A percentile compares a stretch with the other conserved stretches of the same genome.
phyloP scores from a whole-genome alignment of 1,284 basidiomycete genomes.

The Puccinia triticina region DNA sequence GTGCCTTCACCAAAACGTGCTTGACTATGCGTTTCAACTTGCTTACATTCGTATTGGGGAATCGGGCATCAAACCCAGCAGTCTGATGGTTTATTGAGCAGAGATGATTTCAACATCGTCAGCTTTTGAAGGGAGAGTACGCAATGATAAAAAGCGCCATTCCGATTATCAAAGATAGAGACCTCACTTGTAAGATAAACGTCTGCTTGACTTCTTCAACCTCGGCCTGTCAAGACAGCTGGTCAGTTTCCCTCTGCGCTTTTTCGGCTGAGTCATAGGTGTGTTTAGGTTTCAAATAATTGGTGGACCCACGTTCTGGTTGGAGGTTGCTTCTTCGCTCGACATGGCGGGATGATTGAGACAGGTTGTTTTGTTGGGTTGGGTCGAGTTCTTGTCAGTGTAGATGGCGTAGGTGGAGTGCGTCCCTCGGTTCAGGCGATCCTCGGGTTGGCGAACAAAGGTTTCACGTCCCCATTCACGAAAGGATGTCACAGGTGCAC shows the following conservation, averaged over 20 bases:
- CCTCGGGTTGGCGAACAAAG: background rate
- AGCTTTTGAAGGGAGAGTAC: background rate
- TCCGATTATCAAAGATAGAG: background rate
- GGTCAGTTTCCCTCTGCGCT: background rate
- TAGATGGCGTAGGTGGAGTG: background rate
- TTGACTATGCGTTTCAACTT: constrained; percentile 58
- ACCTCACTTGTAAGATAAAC: constrained; percentile 28
- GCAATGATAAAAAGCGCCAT: background rate
- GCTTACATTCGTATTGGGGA: constrained; percentile 81
- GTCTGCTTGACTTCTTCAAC: constrained; percentile 22
- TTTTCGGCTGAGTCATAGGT: background rate
- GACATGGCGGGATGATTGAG: constrained; percentile 2
- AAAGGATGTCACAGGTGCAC: background rate
- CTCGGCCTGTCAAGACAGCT: constrained; percentile 13
- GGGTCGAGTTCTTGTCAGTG: background rate
- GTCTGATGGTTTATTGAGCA: constrained; percentile 73
- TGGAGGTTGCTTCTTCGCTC: background rate
- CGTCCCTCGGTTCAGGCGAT: background rate
- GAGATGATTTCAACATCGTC: background rate
- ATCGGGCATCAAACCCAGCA: constrained; percentile 81
- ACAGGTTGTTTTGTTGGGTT: background rate
- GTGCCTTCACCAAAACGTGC: constrained; percentile 84
- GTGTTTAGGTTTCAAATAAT: background rate
- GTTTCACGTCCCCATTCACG: background rate
- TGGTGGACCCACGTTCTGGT: constrained; percentile 13